Conservation (phyloP, 306 rosid species). For the Herpetospermum pedunculosum region DNA sequence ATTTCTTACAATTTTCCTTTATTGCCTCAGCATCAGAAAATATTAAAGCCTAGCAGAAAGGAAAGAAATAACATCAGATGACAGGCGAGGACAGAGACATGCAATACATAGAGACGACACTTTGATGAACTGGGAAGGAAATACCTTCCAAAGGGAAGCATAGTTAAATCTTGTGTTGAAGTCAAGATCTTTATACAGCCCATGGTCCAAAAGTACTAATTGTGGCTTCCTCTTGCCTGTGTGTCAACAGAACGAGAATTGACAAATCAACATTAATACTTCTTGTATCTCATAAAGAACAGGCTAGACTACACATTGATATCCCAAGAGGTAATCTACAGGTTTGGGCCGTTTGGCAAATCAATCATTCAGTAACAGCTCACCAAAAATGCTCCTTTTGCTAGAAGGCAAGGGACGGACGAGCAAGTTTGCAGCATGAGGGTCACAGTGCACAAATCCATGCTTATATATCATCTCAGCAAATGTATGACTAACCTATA, state of each 20-base stretch:
- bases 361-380: constrained; percentile 12
- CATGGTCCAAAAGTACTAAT: constrained; percentile 83
- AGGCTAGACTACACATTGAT: neutral
- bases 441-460: constrained; percentile 98
- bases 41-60: constrained; percentile 36
- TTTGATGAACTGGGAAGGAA: neutral
- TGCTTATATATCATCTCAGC: constrained; percentile 99
- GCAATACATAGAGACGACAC: neutral
- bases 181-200: constrained; percentile 91
- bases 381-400: constrained; percentile 55
- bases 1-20: constrained; percentile 73
- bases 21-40: constrained; percentile 76
- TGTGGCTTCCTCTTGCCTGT: constrained; percentile 89
- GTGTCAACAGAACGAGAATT: neutral
- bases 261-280: neutral
- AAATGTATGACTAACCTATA: constrained; percentile 84
- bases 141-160: constrained; percentile 91
- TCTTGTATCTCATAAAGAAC: neutral
- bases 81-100: neutral
- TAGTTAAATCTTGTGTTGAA: constrained; percentile 57
- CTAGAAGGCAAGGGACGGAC: constrained; percentile 75
- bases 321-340: neutral
- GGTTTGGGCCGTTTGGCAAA: neutral
- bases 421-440: constrained; percentile 86
- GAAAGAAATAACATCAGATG: constrained; percentile 5